Percentiles rank a stretch among this genome's conserved stretches.
phyloP scores from a whole-genome alignment of 192 early-diverging fungal species.

The Gonapodya sp. region DNA sequence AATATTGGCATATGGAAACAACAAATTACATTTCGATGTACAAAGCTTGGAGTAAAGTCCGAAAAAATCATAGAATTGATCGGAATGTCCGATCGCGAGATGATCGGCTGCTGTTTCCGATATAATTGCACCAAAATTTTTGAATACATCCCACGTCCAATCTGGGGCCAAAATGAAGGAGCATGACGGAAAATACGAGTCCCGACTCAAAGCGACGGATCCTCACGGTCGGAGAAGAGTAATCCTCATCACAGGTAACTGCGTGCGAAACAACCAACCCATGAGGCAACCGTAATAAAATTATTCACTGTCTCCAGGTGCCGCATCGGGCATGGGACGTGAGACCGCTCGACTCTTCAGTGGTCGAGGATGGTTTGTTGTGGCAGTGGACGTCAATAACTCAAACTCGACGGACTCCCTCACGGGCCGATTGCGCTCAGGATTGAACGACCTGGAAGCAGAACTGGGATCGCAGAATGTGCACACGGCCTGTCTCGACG shows the following conservation, averaged over 20 bases:
- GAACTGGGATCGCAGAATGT: not conserved
- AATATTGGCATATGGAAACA: too few relatives aligned
- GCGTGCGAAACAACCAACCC: not conserved
- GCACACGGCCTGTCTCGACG: conserved; percentile 3
- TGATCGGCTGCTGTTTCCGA: too few relatives aligned
- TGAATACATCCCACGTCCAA: too few relatives aligned
- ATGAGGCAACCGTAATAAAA: not conserved
- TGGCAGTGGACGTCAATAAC: conserved; percentile 1
- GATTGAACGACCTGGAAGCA: not conserved
- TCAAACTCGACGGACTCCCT: not conserved
- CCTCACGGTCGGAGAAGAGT: not conserved
- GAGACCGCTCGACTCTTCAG: conserved; percentile 2
- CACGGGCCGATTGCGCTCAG: not conserved
- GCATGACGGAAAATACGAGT: too few relatives aligned
- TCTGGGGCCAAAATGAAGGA: too few relatives aligned
- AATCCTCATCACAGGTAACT: conserved; percentile 8
- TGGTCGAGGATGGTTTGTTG: not conserved
- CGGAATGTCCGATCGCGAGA: too few relatives aligned
- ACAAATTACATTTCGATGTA: too few relatives aligned
- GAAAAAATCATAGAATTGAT: too few relatives aligned
- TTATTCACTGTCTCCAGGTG: not conserved
- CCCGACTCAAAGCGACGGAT: not conserved
- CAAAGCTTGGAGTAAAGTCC: too few relatives aligned
- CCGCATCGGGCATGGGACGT: not conserved
- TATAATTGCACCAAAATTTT: too few relatives aligned